Conservation (phyloP, 768 basidiomycete species). For the Amanita phalloides region DNA sequence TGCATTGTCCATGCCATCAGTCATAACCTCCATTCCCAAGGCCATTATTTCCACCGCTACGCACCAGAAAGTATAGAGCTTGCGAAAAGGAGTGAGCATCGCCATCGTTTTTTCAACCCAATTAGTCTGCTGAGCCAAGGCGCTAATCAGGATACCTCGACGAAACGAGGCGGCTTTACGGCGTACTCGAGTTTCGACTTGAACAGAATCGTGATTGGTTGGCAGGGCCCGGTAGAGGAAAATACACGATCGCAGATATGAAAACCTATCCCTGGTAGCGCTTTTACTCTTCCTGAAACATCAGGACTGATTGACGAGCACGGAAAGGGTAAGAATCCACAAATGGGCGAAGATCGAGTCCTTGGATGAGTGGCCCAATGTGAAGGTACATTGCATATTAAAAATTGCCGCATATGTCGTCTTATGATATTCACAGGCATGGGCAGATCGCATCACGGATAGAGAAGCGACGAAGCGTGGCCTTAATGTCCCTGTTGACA, state of each 20-base stretch:
- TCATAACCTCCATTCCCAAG: slow-evolving; percentile 18
- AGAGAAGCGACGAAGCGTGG: not conserved
- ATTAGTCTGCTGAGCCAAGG: not conserved
- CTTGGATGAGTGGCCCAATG: slow-evolving; percentile 12
- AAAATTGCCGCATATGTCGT: not conserved
- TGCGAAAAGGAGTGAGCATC: not conserved
- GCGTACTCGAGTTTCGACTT: slow-evolving; percentile 71
- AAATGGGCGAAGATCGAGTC: not conserved
- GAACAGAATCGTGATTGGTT: slow-evolving; percentile 60
- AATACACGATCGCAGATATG: slow-evolving; percentile 61
- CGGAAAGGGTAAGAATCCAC: not conserved
- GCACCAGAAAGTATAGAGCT: slow-evolving; percentile 41
- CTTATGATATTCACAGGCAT: slow-evolving; percentile 8
- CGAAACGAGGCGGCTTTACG: slow-evolving; percentile 78
- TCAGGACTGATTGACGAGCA: not conserved
- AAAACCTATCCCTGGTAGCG: slow-evolving; percentile 45
- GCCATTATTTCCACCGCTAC: slow-evolving; percentile 55
- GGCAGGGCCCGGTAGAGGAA: slow-evolving; percentile 63
- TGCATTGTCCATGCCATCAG: not conserved
- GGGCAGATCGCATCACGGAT: slow-evolving; percentile 11
- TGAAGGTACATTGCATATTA: slow-evolving; percentile 31
- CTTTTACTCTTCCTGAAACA: not conserved
- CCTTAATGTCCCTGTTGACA: not conserved
- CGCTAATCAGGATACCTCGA: slow-evolving; percentile 49
- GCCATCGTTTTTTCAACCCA: not conserved